phyloP scores from a whole-genome alignment of 257 asterid genomes.

The Gentiana macrophylla region DNA sequence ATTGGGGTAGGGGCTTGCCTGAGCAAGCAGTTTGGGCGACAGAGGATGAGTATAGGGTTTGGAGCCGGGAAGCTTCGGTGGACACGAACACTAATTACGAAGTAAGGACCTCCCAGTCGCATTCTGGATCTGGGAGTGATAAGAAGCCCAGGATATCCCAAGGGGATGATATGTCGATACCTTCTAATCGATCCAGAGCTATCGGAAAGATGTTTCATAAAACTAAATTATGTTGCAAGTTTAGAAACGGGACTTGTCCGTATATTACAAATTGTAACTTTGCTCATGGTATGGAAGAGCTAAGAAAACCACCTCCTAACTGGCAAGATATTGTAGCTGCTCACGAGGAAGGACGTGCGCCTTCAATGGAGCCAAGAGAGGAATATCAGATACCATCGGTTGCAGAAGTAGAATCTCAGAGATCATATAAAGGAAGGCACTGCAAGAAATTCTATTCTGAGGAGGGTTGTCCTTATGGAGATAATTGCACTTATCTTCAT shows the following conservation, averaged over 20 bases:
- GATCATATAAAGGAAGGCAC: slow-evolving; percentile 65
- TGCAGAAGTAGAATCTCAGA: slow-evolving; percentile 51
- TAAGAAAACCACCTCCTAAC: slow-evolving; percentile 66
- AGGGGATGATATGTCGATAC: slow-evolving; percentile 23
- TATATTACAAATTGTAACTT: slow-evolving; percentile 67
- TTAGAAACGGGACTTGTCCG: slow-evolving; percentile 68
- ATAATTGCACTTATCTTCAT: slow-evolving; percentile 68
- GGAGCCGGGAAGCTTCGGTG: slow-evolving; percentile 41
- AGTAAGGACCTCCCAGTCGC: slow-evolving; percentile 36
- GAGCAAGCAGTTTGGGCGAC: slow-evolving; percentile 70
- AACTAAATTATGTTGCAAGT: slow-evolving; percentile 67
- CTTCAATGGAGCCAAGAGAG: slow-evolving; percentile 42
- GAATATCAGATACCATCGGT: slow-evolving; percentile 67
- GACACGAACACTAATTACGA: slow-evolving; percentile 42
- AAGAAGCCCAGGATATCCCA: slow-evolving; percentile 45
- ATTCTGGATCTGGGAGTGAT: slow-evolving; percentile 42
- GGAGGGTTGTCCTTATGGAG: slow-evolving; percentile 87
- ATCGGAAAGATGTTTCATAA: slow-evolving; percentile 72
- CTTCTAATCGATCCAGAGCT: slow-evolving; percentile 46
- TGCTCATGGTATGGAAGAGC: slow-evolving; percentile 56
- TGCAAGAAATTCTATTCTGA: slow-evolving; percentile 72
- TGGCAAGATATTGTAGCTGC: slow-evolving; percentile 82
- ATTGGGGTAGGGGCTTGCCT: slow-evolving; percentile 39
- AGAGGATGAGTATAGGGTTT: slow-evolving; percentile 49
- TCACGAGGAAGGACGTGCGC: slow-evolving; percentile 44